Percentiles rank a stretch among this genome's conserved stretches.
phyloP scores from a whole-genome alignment of 257 asterid genomes.

The Nemophila menziesii region DNA sequence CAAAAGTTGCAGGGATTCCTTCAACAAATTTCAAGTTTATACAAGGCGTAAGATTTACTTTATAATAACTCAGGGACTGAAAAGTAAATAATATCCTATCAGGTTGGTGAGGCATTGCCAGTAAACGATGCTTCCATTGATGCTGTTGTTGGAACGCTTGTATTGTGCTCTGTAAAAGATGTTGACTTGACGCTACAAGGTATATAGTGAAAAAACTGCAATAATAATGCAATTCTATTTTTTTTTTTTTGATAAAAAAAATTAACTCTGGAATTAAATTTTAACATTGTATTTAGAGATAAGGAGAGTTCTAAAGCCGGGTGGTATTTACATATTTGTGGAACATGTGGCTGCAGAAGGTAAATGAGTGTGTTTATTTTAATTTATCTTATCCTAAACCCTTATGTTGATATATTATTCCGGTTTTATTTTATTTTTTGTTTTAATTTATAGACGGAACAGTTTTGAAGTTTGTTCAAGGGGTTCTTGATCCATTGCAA shows the following conservation, averaged over 20 bases:
- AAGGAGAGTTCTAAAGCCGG: conserved; percentile 84
- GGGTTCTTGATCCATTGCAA: conserved; percentile 75
- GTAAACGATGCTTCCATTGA: conserved; percentile 68
- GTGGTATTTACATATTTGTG: conserved; percentile 64
- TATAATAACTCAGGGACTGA: too few species aligned
- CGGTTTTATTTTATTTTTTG: not conserved
- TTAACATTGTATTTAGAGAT: conserved; percentile 37
- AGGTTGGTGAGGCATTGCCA: conserved; percentile 91
- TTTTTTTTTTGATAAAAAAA: not conserved
- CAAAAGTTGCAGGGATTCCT: conserved; percentile 50
- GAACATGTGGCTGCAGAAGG: conserved; percentile 93
- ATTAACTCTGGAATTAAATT: not conserved
- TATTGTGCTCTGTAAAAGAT: conserved; percentile 80
- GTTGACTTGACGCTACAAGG: conserved; percentile 63
- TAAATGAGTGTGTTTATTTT: conserved; percentile 14
- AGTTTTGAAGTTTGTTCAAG: conserved; percentile 39
- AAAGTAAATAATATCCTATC: too few species aligned
- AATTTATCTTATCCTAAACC: not conserved
- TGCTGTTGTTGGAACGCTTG: conserved; percentile 84
- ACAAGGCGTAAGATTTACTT: conserved; percentile 47
- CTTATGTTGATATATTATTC: not conserved
- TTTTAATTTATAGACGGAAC: conserved; percentile 52
- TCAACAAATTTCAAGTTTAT: conserved; percentile 43
- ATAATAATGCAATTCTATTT: not conserved
- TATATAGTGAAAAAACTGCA: conserved; percentile 8